Conservation (phyloP, 495 filamentous ascomycete genomes). For the Trichoderma parareesei region DNA sequence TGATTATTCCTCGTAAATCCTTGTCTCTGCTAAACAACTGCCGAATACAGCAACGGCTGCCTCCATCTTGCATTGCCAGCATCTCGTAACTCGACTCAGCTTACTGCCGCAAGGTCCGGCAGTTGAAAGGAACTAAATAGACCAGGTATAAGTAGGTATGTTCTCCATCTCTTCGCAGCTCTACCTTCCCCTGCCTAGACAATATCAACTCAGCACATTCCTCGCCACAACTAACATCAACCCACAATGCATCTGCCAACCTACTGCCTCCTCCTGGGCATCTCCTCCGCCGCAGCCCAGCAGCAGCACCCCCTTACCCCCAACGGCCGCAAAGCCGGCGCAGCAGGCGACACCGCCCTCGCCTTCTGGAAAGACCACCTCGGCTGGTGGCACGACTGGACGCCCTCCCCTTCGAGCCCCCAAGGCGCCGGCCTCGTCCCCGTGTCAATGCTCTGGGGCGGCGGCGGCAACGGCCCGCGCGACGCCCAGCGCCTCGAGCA, state of each 20-base stretch:
- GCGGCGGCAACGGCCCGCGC: background rate
- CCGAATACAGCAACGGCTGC: background rate
- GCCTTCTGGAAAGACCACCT: background rate
- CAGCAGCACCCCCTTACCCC: background rate
- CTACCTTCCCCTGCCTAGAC: background rate
- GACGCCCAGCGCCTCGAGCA: background rate
- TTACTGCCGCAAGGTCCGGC: background rate
- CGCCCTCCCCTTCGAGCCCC: background rate
- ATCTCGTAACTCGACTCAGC: background rate
- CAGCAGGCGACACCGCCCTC: background rate
- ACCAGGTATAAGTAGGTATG: background rate
- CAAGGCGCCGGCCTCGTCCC: background rate
- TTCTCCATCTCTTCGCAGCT: background rate
- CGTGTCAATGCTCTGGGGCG: slow-evolving; percentile 4
- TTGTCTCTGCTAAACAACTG: background rate
- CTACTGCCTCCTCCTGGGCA: background rate
- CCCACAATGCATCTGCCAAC: background rate
- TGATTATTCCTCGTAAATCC: background rate
- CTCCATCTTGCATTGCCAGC: background rate
- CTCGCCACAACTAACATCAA: background rate
- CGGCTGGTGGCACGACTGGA: slow-evolving; percentile 3
- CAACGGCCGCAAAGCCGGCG: background rate
- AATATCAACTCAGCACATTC: background rate
- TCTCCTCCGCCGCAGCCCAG: background rate
- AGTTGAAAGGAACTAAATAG: background rate